These are phyloP conservation scores for Vigna nakashimae DNA, from an alignment of 306 rosid species.

Conservation along the genomic window DNA sequence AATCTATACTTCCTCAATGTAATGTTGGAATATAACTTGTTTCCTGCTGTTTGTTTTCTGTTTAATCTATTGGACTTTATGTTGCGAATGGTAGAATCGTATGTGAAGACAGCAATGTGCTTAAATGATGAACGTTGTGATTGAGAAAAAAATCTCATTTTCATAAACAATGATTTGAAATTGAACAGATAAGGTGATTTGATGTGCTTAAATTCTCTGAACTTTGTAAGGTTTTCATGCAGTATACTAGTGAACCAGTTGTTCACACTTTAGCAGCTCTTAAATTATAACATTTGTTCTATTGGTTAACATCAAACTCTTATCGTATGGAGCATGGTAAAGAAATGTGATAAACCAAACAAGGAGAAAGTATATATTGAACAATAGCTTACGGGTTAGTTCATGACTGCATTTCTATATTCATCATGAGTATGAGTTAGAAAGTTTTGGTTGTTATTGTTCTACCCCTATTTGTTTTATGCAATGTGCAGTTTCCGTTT, in stretches of 20 bases:
- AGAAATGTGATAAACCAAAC: background rate
- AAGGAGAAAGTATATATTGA: background rate
- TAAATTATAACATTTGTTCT: background rate
- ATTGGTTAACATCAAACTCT: background rate
- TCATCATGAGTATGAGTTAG: background rate
- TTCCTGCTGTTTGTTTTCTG: constrained; percentile 1
- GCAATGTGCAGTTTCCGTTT: background rate
- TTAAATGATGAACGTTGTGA: background rate
- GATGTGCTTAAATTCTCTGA: background rate
- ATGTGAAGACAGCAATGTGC: background rate
- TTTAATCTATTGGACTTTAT: constrained; percentile 21
- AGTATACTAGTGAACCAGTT: background rate
- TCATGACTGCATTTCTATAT: background rate
- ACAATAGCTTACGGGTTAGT: background rate
- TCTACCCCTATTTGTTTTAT: constrained; percentile 6
- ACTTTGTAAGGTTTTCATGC: background rate
- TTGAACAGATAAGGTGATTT: background rate
- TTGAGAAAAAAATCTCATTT: background rate
- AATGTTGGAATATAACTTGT: background rate
- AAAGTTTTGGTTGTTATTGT: constrained; percentile 4
- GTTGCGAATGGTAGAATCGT: background rate
- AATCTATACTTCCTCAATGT: background rate
- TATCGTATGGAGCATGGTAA: background rate
- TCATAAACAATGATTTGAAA: too few relatives aligned
- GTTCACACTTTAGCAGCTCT: background rate